Evolutionary conservation across 179 eudicot species (phyloP), one percentile per base, ranked within the genome.

Genomic region (Beta corolliflora): DNA sequence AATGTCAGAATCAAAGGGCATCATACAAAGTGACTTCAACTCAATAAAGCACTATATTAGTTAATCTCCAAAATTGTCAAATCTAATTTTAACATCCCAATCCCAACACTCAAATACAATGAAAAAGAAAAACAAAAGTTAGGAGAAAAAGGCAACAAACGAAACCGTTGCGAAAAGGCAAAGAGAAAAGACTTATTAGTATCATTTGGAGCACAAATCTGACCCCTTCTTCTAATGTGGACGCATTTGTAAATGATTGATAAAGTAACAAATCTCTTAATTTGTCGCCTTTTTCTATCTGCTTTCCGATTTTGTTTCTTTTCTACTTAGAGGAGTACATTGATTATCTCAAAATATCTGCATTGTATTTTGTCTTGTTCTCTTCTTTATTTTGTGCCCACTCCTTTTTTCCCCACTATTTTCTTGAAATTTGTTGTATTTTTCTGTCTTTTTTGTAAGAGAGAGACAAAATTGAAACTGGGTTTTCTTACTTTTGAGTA

Each of bases 131-230:
- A 36, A 36, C 41, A 36, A 36, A 36, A 36, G 41, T 36, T 13
- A 1, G 41, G 61, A 25, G 50, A 31, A 76, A 68, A 75, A 46
- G 16, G 15, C 5, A 56, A 21, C 31, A 8, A 75, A 75, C 44
- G 23, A 76, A 76, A 76, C 81, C 84, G 84, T 82, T 82, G 77
- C 0, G 45, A 71, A 71, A 72, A 63, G n/a, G 29, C 25, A 5
- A 76, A 46, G 21, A 25, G 10, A 73, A 25, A 55, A 23, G 11
- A 56, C 13, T 5, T 6, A n/a, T 3, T 21, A 5, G 9, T 36
- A 36, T 77, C 61, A 82, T 70, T 21, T 11, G 61, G 31, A 68
- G 68, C 44, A 45, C 48, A 23, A 64, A 8, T 59, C 29, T 67
- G 81, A 78, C 85, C 77, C 77, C 23, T 50, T 44, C 21, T 6